Conservation (phyloP, 495 filamentous ascomycete genomes). For the Neurospora cerealis region DNA sequence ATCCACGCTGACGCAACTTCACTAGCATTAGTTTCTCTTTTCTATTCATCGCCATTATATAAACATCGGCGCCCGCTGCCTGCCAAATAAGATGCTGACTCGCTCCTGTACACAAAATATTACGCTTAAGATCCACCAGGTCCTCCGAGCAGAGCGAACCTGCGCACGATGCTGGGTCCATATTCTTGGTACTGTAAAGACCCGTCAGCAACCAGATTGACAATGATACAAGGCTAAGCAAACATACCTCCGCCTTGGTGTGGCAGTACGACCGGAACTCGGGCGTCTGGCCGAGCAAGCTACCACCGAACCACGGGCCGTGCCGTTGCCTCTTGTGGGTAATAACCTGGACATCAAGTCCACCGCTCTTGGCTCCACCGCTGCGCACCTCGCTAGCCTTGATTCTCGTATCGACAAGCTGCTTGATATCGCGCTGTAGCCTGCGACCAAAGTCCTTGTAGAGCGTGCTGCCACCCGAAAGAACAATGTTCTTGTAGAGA, state of each 20-base stretch:
- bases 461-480: constrained; percentile 90
- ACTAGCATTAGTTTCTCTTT: constrained; percentile 1
- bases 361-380: constrained; percentile 85
- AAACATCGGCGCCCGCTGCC: constrained; percentile 8
- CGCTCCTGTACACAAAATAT: constrained; percentile 8
- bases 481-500: constrained; percentile 98
- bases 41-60: neutral
- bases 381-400: constrained; percentile 66
- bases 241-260: constrained; percentile 70
- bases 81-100: constrained; percentile 3
- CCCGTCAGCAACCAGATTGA: constrained; percentile 7
- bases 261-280: constrained; percentile 98
- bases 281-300: constrained; percentile 92
- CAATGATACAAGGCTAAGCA: neutral
- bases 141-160: constrained; percentile 89
- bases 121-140: constrained; percentile 54
- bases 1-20: neutral
- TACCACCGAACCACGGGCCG: constrained; percentile 96
- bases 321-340: constrained; percentile 93
- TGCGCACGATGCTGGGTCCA: constrained; percentile 86
- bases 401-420: constrained; percentile 66
- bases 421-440: constrained; percentile 91
- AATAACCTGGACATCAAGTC: constrained; percentile 91
- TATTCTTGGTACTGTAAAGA: constrained; percentile 71
- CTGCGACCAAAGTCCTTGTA: constrained; percentile 96